Conservation (phyloP, 2,329 filamentous ascomycete genomes). For the Aspergillus clavatus region DNA sequence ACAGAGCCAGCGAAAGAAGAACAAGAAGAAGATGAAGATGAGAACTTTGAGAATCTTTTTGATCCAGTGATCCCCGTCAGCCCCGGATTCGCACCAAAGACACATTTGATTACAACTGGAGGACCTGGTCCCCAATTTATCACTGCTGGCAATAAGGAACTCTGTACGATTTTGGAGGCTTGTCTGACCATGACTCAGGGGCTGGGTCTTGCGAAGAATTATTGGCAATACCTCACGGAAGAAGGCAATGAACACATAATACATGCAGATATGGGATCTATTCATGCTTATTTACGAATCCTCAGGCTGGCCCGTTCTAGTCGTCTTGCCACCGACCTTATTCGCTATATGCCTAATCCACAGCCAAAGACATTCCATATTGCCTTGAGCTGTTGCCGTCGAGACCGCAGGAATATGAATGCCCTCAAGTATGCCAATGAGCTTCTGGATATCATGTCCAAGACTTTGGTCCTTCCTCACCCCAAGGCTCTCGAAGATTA, state of each 20-base stretch:
- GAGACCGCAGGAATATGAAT: constrained; percentile 71
- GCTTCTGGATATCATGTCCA: constrained; percentile 61
- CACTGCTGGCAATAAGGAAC: constrained; percentile 50
- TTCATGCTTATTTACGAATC: constrained; percentile 62
- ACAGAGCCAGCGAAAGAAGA: constrained; percentile 9
- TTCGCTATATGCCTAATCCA: constrained; percentile 50
- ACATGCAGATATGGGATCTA: constrained; percentile 67
- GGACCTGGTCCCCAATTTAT: constrained; percentile 32
- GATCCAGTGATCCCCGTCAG: constrained; percentile 25
- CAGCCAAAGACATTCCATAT: constrained; percentile 59
- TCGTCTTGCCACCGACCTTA: constrained; percentile 53
- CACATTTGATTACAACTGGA: not conserved
- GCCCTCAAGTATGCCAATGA: constrained; percentile 60
- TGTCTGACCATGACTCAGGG: constrained; percentile 55
- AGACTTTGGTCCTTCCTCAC: constrained; percentile 26
- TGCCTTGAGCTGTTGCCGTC: constrained; percentile 67
- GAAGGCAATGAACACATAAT: constrained; percentile 49
- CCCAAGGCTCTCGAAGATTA: constrained; percentile 28
- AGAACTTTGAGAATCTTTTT: constrained; percentile 33
- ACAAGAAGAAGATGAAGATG: constrained; percentile 23
- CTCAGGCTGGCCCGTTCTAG: constrained; percentile 65
- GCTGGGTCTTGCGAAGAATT: constrained; percentile 60
- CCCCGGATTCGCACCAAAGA: not conserved
- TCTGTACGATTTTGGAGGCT: constrained; percentile 66
- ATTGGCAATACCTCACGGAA: constrained; percentile 70